Base-by-base conservation (phyloP, 257 asterid genomes). In the Solanum chmielewskii region DNA sequence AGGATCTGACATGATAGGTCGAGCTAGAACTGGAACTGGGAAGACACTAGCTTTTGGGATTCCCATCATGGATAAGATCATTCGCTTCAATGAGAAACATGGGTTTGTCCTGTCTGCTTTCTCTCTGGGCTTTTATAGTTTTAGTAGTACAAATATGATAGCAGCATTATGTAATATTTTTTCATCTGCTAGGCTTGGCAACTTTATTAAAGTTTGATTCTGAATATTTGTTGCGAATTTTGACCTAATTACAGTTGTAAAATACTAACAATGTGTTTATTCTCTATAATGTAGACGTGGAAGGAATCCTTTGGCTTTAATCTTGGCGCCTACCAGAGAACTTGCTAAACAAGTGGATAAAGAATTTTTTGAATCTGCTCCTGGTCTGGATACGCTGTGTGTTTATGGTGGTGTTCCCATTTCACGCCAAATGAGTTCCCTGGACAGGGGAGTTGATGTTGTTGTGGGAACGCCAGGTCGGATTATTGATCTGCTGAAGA, bases 391-490 rank as follows among this genome's bases (percentile, higher is more conserved):
- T 70, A 94, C 98, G 25, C 91, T 95, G 7, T 97, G 99, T 62
- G 98, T 92, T 80, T 97, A 97, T 85, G 99, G 99, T 18, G 99
- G 98, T 87, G 91, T 92, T 39, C 99, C 97, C 20, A 97, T 97
- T 84, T 70, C 89, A 64, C 91, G 89, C 83, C 98, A 97, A 89
- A 97, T 95, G 95, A 92, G 98, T 86, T 87, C 96, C 75, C 99
- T 97, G 35, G 98, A 94, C 89, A 91, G 75, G 66, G 99, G 99
- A 75, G 96, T 94, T 82, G 99, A 97, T 87, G 91, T 94, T 70
- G 87, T 97, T 70, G 98, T 97, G 52, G 98, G 98, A 41, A 97
- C 99, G 42, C 98, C 98, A 87, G 99, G 99, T 83, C 96, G 98
- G 60, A 89, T 94, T 89, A 97, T 94, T 88, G 98, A 97, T 93